A percentile compares a stretch with the other conserved stretches of the same genome.
These are phyloP conservation scores for Inga laurina DNA, from an alignment of 306 rosid genomes.

Conservation along the genomic window DNA sequence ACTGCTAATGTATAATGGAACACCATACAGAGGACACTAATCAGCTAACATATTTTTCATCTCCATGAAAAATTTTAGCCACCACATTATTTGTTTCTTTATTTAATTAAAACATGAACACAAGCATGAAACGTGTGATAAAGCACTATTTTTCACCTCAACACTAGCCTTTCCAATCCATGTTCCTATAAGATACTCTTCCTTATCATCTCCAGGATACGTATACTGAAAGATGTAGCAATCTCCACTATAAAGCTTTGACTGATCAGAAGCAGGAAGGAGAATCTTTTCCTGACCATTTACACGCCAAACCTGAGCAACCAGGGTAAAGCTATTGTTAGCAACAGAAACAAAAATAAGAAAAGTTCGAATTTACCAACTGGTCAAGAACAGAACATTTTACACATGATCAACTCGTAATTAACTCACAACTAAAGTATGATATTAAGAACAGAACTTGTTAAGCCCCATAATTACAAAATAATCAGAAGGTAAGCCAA, in stretches of 20 bases:
- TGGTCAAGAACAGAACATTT: slow-evolving; percentile 5
- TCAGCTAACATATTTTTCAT: slow-evolving; percentile 23
- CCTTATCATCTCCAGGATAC: slow-evolving; percentile 85
- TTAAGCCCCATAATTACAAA: background rate
- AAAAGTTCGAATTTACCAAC: slow-evolving; percentile 7
- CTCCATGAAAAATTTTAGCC: slow-evolving; percentile 6
- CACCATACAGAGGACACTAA: background rate
- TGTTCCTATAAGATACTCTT: slow-evolving; percentile 79
- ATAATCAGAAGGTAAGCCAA: background rate
- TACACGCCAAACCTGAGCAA: slow-evolving; percentile 84
- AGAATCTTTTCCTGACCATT: slow-evolving; percentile 71
- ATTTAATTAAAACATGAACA: slow-evolving; percentile 24
- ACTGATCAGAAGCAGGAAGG: slow-evolving; percentile 76
- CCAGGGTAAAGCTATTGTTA: slow-evolving; percentile 32
- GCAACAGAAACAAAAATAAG: slow-evolving; percentile 34
- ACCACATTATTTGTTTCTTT: slow-evolving; percentile 21
- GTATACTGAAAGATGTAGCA: slow-evolving; percentile 87
- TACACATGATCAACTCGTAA: background rate
- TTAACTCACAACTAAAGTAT: background rate
- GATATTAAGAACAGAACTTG: background rate
- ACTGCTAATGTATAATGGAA: background rate
- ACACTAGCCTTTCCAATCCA: slow-evolving; percentile 85
- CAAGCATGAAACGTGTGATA: background rate
- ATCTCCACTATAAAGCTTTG: slow-evolving; percentile 83
- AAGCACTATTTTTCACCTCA: slow-evolving; percentile 59